These are phyloP conservation scores for Zoysia pacifica DNA, from an alignment of 176 grass and related monocot species.

Conservation along the genomic window DNA sequence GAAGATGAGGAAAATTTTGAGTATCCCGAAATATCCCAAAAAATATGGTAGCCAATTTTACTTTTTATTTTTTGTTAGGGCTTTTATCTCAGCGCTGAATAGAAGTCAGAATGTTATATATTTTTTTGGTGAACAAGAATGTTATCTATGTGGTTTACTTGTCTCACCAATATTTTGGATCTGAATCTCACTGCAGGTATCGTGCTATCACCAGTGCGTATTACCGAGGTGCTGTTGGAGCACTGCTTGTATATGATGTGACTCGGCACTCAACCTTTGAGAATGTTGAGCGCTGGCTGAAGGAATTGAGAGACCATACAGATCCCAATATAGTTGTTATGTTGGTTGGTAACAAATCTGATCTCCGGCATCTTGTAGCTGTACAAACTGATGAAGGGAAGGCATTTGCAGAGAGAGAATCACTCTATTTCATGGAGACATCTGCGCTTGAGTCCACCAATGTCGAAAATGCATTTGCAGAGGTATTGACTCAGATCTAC, in stretches of 20 bases:
- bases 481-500: conserved; percentile 85
- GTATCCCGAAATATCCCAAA: not conserved
- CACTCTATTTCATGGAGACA: conserved; percentile 92
- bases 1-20: not conserved
- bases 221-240: conserved; percentile 85
- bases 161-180: not conserved
- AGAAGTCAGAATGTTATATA: no score
- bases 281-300: conserved; percentile 81
- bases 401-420: conserved; percentile 71
- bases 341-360: conserved; percentile 88
- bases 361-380: conserved; percentile 79
- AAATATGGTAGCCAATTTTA: not conserved
- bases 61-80: not conserved
- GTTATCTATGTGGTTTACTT: not conserved
- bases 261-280: conserved; percentile 79
- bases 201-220: conserved; percentile 95
- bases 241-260: conserved; percentile 80
- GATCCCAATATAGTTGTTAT: conserved; percentile 93
- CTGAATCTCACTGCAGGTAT: conserved; percentile 55
- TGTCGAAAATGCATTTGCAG: conserved; percentile 77
- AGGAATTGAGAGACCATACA: conserved; percentile 83
- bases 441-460: conserved; percentile 86
- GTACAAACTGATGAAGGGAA: conserved; percentile 77
- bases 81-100: not conserved
- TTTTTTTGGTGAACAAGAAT: not conserved